phyloP scores from a whole-genome alignment of 331 rosid genomes.

The Stylosanthes scabra region DNA sequence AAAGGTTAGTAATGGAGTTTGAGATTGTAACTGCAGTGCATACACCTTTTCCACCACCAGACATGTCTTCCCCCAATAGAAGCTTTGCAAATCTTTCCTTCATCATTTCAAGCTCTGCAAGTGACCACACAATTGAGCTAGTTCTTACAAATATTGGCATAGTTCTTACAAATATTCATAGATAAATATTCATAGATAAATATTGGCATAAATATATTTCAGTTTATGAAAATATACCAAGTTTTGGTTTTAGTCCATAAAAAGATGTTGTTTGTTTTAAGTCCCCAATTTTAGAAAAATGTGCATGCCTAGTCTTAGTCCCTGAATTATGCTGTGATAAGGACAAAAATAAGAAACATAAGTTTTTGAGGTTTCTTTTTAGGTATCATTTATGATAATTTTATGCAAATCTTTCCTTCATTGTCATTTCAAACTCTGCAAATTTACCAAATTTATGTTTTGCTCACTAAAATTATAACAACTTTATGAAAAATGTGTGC shows the following conservation, averaged over 20 bases:
- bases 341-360: not conserved
- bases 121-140: slow-evolving; percentile 27
- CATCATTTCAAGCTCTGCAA: slow-evolving; percentile 74
- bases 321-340: not conserved
- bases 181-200: too few relatives aligned
- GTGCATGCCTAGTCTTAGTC: not conserved
- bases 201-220: not conserved
- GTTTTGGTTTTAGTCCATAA: not conserved
- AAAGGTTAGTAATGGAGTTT: slow-evolving; percentile 87
- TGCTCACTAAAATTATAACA: too few relatives aligned
- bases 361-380: too few relatives aligned
- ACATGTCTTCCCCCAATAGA: slow-evolving; percentile 91
- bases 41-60: slow-evolving; percentile 93
- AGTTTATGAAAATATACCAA: not conserved
- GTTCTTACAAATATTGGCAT: too few relatives aligned
- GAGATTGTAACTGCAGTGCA: slow-evolving; percentile 88
- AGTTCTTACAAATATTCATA: too few relatives aligned
- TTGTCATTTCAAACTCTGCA: too few relatives aligned
- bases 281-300: not conserved
- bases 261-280: not conserved
- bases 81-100: slow-evolving; percentile 88
- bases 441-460: too few relatives aligned
- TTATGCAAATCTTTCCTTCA: too few relatives aligned
- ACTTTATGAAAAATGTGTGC: not conserved
- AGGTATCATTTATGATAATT: too few relatives aligned